Conservation (phyloP, 2,329 filamentous ascomycete species). For the Daldinia sp. region DNA sequence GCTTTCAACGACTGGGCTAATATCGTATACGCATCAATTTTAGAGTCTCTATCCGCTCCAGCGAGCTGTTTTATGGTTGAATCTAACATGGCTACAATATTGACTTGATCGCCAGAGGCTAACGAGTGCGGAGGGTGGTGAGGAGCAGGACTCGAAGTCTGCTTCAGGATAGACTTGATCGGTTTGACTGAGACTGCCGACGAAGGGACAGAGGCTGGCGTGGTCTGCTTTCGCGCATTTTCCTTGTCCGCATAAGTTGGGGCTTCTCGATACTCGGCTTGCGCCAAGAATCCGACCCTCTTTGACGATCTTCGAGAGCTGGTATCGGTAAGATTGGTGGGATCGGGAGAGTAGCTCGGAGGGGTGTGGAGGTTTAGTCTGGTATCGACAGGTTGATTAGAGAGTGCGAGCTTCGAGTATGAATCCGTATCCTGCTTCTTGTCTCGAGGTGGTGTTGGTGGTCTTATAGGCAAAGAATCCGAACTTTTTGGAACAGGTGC, state of each 20-base stretch:
- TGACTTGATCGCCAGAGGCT: constrained; percentile 58
- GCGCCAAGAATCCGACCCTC: constrained; percentile 64
- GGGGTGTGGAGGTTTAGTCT: constrained; percentile 59
- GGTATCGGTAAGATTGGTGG: constrained; percentile 52
- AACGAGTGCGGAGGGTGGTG: constrained; percentile 55
- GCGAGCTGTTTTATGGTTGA: constrained; percentile 84
- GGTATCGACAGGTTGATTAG: constrained; percentile 51
- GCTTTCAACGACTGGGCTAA: constrained; percentile 78
- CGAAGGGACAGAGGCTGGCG: constrained; percentile 53
- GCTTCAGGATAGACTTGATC: constrained; percentile 80
- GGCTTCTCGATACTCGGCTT: constrained; percentile 65
- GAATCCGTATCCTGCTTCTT: constrained; percentile 51
- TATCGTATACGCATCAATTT: constrained; percentile 86
- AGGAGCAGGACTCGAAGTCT: constrained; percentile 55
- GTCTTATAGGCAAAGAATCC: constrained; percentile 64
- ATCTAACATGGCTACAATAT: constrained; percentile 82
- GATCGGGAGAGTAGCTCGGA: constrained; percentile 58
- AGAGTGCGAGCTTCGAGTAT: constrained; percentile 48
- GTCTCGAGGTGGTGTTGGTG: constrained; percentile 73
- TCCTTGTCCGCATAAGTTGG: constrained; percentile 54
- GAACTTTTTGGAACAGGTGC: constrained; percentile 52
- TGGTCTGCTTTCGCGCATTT: constrained; percentile 49
- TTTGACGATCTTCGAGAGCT: constrained; percentile 58
- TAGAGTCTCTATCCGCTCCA: constrained; percentile 73
- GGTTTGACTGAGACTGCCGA: constrained; percentile 54